A percentile compares a stretch with the other conserved stretches of the same genome.
Conservation (phyloP, 768 basidiomycete genomes). For the Myochromella boudieri region DNA sequence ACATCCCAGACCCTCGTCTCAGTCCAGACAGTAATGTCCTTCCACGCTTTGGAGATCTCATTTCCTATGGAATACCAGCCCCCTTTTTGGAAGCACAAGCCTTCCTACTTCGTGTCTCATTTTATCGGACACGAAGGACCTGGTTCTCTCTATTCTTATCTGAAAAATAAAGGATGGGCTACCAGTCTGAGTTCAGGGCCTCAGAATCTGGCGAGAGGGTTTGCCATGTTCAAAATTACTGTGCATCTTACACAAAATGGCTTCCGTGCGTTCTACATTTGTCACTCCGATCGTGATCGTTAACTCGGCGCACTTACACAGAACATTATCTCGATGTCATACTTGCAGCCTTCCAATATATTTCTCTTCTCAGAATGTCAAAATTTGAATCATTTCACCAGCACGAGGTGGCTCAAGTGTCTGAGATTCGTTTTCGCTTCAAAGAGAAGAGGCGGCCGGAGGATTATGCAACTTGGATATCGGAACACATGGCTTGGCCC, state of each 20-base stretch:
- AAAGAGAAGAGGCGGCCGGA: conserved; percentile 82
- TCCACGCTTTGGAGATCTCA: conserved; percentile 80
- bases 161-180: conserved; percentile 89
- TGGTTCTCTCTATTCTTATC: conserved; percentile 86
- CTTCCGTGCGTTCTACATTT: conserved; percentile 76
- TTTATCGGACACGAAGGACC: conserved; percentile 92
- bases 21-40: conserved; percentile 86
- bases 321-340: conserved; percentile 76
- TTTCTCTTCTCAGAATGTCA: conserved; percentile 65
- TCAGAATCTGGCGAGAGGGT: conserved; percentile 74
- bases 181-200: conserved; percentile 70
- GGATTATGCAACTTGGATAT: conserved; percentile 72
- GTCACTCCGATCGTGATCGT: background rate
- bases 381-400: conserved; percentile 67
- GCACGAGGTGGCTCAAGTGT: conserved; percentile 70
- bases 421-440: conserved; percentile 79
- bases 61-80: conserved; percentile 78
- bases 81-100: conserved; percentile 75
- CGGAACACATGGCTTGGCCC: conserved; percentile 78
- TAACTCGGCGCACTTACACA: conserved; percentile 25
- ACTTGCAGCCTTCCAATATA: conserved; percentile 74
- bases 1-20: conserved; percentile 68
- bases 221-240: conserved; percentile 87
- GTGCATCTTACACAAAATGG: conserved; percentile 82
- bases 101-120: conserved; percentile 72